phyloP scores from a whole-genome alignment of 2,329 filamentous ascomycete species.

The Xylaria multiplex region DNA sequence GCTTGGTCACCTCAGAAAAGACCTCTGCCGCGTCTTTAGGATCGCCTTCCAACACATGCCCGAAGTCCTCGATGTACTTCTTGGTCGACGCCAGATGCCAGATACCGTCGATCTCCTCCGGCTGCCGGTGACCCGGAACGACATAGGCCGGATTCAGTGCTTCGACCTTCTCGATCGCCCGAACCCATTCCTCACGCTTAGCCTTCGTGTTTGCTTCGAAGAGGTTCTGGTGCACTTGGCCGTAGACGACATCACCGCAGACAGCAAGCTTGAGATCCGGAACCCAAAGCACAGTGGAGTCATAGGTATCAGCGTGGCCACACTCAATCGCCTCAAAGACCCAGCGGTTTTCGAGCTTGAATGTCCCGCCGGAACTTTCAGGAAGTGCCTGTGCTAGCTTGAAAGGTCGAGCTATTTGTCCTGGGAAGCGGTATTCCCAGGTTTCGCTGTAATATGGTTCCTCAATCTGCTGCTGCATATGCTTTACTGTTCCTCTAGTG shows the following conservation, averaged over 20 bases:
- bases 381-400: constrained; percentile 33
- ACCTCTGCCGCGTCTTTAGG: too few species aligned
- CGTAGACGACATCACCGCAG: constrained; percentile 48
- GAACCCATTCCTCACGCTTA: constrained; percentile 15
- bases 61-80: constrained; percentile 9
- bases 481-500: constrained; percentile 38
- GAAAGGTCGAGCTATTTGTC: constrained; percentile 37
- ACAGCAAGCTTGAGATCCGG: constrained; percentile 51
- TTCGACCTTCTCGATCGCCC: constrained; percentile 1
- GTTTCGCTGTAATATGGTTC: constrained; percentile 29
- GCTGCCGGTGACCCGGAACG: constrained; percentile 1
- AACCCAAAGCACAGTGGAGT: constrained; percentile 50
- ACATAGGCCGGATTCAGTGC: constrained; percentile 2
- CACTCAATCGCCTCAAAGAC: constrained; percentile 43
- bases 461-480: constrained; percentile 43
- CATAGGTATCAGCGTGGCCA: constrained; percentile 41
- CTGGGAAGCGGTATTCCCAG: constrained; percentile 44
- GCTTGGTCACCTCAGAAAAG: too few species aligned
- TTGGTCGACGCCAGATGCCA: constrained; percentile 17
- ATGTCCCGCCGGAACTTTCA: constrained; percentile 31
- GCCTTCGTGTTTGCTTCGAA: constrained; percentile 19
- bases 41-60: too few species aligned
- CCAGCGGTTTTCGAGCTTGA: constrained; percentile 39
- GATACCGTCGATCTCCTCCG: constrained; percentile 10
- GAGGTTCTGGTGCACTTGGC: constrained; percentile 33